phyloP scores from a whole-genome alignment of 2,329 filamentous ascomycete species.

The Aspergillus spinulosporus region DNA sequence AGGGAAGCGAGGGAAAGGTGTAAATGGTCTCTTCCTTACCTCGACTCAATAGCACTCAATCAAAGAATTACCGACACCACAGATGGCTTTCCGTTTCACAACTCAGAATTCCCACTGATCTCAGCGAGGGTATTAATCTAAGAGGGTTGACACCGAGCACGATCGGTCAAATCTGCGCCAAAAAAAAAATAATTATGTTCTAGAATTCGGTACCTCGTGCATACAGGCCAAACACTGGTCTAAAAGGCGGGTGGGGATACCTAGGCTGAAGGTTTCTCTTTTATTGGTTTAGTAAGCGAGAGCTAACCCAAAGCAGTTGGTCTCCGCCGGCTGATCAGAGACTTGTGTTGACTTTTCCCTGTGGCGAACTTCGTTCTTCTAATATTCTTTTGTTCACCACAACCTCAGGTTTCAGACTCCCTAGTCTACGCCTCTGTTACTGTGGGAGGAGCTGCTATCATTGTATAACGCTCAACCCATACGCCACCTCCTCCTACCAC shows the following conservation, averaged over 20 bases:
- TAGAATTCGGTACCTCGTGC: slow-evolving; percentile 18
- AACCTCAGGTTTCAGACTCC: too few species aligned
- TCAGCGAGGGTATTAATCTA: background rate
- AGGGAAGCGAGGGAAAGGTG: background rate
- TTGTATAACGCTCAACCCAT: background rate
- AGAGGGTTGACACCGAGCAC: background rate
- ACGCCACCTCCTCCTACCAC: background rate
- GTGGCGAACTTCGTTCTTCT: background rate
- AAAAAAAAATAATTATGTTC: slow-evolving; percentile 13
- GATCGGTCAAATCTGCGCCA: background rate
- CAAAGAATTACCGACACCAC: background rate
- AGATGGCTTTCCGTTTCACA: slow-evolving; percentile 10
- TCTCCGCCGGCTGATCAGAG: background rate
- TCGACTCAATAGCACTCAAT: slow-evolving; percentile 3
- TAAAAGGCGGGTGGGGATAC: slow-evolving; percentile 15
- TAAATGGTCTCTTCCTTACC: background rate
- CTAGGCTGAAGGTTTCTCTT: background rate
- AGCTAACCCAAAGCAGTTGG: slow-evolving; percentile 33
- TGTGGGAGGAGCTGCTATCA: too few species aligned
- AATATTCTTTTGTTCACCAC: too few species aligned
- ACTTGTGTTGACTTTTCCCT: background rate
- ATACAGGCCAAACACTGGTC: slow-evolving; percentile 12
- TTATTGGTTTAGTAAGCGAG: slow-evolving; percentile 25
- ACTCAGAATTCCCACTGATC: background rate
- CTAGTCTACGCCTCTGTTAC: too few species aligned